Percentiles rank a stretch among this genome's conserved stretches.
Conservation (phyloP, 176 grass and related monocot genomes). For the Hordeum vulgare region DNA sequence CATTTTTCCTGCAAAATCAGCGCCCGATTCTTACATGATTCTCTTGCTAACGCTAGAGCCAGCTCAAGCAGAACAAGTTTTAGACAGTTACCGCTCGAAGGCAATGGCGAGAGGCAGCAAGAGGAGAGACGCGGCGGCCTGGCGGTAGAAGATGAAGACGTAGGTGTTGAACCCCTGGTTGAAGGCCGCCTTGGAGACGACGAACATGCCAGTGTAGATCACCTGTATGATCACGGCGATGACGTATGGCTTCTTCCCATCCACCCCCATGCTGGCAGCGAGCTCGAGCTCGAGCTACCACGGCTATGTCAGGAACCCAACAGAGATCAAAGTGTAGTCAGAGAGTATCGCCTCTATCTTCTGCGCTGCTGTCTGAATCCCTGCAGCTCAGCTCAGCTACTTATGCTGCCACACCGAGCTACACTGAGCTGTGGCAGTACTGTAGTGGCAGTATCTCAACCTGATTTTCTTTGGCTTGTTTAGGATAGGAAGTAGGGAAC, state of each 20-base stretch:
- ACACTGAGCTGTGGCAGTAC: background rate
- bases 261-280: background rate
- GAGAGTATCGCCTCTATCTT: background rate
- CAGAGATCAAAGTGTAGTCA: background rate
- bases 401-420: background rate
- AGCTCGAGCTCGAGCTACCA: background rate
- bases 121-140: slow-evolving; percentile 44
- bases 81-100: slow-evolving; percentile 7
- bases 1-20: slow-evolving; percentile 32
- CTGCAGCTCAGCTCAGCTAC: background rate
- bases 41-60: background rate
- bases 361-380: background rate
- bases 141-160: slow-evolving; percentile 89
- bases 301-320: background rate
- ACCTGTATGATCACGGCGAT: slow-evolving; percentile 58
- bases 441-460: background rate
- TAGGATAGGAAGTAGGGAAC: background rate
- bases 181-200: slow-evolving; percentile 66
- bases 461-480: background rate
- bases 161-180: slow-evolving; percentile 54
- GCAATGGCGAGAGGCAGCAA: slow-evolving; percentile 48
- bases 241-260: slow-evolving; percentile 50
- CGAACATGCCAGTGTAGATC: slow-evolving; percentile 62
- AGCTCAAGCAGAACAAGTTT: background rate
- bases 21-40: background rate